Percentiles rank a stretch among this genome's conserved stretches.
phyloP scores from a whole-genome alignment of 2,329 filamentous ascomycete species.

The Rutstroemia sydowiana region DNA sequence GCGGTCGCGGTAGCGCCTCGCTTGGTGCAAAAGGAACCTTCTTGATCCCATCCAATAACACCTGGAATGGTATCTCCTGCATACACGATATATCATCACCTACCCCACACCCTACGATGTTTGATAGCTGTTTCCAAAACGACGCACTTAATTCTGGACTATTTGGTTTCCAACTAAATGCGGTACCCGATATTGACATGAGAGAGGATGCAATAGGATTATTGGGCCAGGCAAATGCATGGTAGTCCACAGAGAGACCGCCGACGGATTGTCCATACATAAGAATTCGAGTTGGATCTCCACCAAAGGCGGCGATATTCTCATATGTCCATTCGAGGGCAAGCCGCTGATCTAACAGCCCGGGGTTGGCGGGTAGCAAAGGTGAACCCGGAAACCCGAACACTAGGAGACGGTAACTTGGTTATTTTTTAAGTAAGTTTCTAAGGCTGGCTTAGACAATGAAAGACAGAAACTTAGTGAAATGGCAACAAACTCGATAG shows the following conservation, averaged over 20 bases:
- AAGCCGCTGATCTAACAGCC: constrained; percentile 1
- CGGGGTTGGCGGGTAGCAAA: not conserved
- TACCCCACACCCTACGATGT: not conserved
- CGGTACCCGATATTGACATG: constrained; percentile 21
- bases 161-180: constrained; percentile 15
- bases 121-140: not conserved
- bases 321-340: not conserved
- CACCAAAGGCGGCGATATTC: constrained; percentile 23
- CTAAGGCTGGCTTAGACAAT: not conserved
- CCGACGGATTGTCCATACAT: constrained; percentile 34
- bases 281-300: constrained; percentile 15
- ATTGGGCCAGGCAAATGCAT: constrained; percentile 2
- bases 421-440: no score
- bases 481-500: not conserved
- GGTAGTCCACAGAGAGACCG: constrained; percentile 22
- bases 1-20: not conserved
- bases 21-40: not conserved
- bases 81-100: not conserved
- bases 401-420: constrained; percentile 2
- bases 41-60: not conserved
- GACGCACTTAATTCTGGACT: not conserved
- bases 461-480: no score
- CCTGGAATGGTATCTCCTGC: not conserved
- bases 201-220: constrained; percentile 20
- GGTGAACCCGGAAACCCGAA: constrained; percentile 33